A percentile compares a stretch with the other conserved stretches of the same genome.
Conservation (phyloP, 139 green algal species). For the Tetraselmis chui region DNA sequence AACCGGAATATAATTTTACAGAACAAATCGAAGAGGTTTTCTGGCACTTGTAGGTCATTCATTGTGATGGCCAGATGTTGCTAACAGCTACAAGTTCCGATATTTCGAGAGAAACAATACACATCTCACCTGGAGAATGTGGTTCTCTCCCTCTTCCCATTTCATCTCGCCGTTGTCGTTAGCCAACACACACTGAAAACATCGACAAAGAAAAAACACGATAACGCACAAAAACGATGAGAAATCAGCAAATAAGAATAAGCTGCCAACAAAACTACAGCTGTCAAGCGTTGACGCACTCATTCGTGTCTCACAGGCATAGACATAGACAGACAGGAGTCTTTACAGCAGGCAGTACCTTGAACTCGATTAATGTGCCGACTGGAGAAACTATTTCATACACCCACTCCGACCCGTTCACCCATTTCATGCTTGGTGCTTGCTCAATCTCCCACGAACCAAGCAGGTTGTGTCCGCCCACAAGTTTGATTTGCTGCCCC, state of each 20-base stretch:
- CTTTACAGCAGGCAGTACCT: no score
- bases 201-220: no score
- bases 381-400: neutral
- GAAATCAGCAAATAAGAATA: no score
- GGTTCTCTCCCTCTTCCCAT: neutral
- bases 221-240: no score
- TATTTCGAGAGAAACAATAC: neutral
- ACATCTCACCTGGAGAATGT: neutral
- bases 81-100: no score
- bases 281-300: no score
- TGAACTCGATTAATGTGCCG: neutral
- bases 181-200: neutral
- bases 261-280: neutral
- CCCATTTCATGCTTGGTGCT: neutral
- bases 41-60: no score
- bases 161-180: neutral
- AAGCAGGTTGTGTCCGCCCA: neutral
- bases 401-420: neutral
- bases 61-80: no score
- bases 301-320: no score
- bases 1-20: neutral
- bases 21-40: neutral
- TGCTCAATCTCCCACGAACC: neutral
- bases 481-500: neutral
- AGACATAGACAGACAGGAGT: no score